Base-by-base conservation (phyloP, 148 eudicot species). In the Vaccinium vitisidaea region DNA sequence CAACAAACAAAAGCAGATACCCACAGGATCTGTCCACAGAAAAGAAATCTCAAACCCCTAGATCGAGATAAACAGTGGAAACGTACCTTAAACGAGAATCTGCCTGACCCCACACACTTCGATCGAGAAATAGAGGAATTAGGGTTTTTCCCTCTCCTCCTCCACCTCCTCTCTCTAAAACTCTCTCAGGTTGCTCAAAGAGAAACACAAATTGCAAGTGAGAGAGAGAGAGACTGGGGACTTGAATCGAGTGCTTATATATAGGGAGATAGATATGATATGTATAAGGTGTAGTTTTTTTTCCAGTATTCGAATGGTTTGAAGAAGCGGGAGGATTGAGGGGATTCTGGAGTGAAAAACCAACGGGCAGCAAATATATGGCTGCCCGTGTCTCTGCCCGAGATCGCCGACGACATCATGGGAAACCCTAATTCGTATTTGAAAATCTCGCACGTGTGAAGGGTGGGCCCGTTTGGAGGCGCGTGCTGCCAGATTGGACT, bases 261-360 rank as follows among this genome's bases (percentile, higher is more conserved):
- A 63, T 53, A 4, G 50, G n/a, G 14, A 2, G 19, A 50, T 79
- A 79, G 8, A 79, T 32, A 5, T 1, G 10, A 27, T 9, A 25
- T 1, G 39, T 18, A 27, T 12, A 5, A 5, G 59, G 36, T 21
- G 15, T 80, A 61, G 46, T 43, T 61, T 3, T 61, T 48, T 50
- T 52, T 32, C 32, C 55, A 52, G 52, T 23, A 63, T 81, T 81
- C 83, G 84, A 83, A 83, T 83, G 79, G 79, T 55, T 53, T 14
- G 84, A 83, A 83, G 84, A 83, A 83, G 84, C 84, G 84, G 84
- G 84, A 83, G 84, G 69, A 67, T 43, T 43, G 67, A 36, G 67
- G 79, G 79, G 13, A 2, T 46, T 23, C n/a, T 0, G 19, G 25
- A 53, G 79, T 1, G 67, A 54, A 43, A 69, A 49, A 23, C 58